Percentiles rank a stretch among this genome's conserved stretches.
Conservation (phyloP, 2,329 filamentous ascomycete species). For the Alternaria sp. region DNA sequence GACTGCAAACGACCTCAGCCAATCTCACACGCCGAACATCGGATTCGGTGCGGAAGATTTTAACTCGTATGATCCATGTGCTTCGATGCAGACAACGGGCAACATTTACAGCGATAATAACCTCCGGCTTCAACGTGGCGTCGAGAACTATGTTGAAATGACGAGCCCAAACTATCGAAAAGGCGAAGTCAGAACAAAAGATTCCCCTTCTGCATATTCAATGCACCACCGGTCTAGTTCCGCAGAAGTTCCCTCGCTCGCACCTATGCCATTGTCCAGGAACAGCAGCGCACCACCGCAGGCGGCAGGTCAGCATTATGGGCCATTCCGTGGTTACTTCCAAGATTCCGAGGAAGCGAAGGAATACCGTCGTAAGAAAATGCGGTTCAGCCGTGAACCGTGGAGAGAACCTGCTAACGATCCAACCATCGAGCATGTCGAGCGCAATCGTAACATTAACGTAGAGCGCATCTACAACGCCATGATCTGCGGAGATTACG, state of each 20-base stretch:
- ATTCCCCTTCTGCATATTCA: constrained; percentile 16
- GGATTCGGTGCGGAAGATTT: constrained; percentile 15
- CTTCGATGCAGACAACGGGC: constrained; percentile 1
- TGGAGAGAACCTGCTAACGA: constrained; percentile 36
- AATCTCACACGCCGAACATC: constrained; percentile 13
- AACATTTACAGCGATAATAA: constrained; percentile 14
- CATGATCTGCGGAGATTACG: constrained; percentile 40
- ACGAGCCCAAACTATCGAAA: constrained; percentile 11
- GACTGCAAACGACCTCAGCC: constrained; percentile 28
- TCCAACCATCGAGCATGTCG: constrained; percentile 30
- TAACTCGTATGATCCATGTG: constrained; percentile 8
- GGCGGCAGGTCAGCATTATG: constrained; percentile 21
- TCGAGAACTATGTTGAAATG: constrained; percentile 19
- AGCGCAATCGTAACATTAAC: constrained; percentile 25
- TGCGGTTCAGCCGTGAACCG: constrained; percentile 37
- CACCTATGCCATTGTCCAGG: constrained; percentile 17
- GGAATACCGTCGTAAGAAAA: constrained; percentile 33
- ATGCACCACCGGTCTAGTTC: constrained; percentile 14
- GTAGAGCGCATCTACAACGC: constrained; percentile 45
- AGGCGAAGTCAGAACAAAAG: constrained; percentile 4
- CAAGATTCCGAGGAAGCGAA: constrained; percentile 29
- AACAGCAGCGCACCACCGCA: constrained; percentile 13
- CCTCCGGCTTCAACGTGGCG: constrained; percentile 21
- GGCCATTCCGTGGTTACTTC: constrained; percentile 33
- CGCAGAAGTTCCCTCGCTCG: constrained; percentile 1